A percentile compares a stretch with the other conserved stretches of the same genome.
Evolutionary conservation across 257 asterid species (phyloP).

Genomic region (Nyctanthes arbortristis): DNA sequence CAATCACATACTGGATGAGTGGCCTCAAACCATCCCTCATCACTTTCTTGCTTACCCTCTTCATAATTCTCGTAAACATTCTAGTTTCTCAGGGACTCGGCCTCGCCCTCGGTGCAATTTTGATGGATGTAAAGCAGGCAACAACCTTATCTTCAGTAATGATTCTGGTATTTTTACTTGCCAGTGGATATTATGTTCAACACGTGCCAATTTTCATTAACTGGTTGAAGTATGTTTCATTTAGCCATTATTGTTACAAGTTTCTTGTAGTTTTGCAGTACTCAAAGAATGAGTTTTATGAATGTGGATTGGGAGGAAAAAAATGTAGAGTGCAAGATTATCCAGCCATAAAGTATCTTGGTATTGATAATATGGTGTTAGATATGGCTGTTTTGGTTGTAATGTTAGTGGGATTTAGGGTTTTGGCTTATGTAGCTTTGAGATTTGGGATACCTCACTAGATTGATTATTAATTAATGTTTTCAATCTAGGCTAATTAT

Average conservation of each 20-base stretch:
- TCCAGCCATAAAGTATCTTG: constrained; percentile 65
- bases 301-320: constrained; percentile 41
- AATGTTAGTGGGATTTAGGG: constrained; percentile 76
- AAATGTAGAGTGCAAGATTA: constrained; percentile 59
- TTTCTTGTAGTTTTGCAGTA: constrained; percentile 77
- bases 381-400: constrained; percentile 67
- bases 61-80: constrained; percentile 62
- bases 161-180: constrained; percentile 73
- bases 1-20: constrained; percentile 81
- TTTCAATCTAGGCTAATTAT: too few species aligned
- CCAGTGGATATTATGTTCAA: constrained; percentile 77
- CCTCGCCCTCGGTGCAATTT: constrained; percentile 77
- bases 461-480: constrained; percentile 12
- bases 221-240: constrained; percentile 76
- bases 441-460: constrained; percentile 54
- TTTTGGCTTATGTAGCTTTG: constrained; percentile 76
- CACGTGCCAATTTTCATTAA: constrained; percentile 65
- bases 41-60: constrained; percentile 56
- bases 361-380: constrained; percentile 41
- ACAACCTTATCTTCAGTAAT: constrained; percentile 62
- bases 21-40: constrained; percentile 65
- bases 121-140: constrained; percentile 80
- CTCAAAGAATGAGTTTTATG: constrained; percentile 49
- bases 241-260: constrained; percentile 68
- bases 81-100: constrained; percentile 85